phyloP scores from a whole-genome alignment of 176 grass and related monocot species.

The Avena eriantha region DNA sequence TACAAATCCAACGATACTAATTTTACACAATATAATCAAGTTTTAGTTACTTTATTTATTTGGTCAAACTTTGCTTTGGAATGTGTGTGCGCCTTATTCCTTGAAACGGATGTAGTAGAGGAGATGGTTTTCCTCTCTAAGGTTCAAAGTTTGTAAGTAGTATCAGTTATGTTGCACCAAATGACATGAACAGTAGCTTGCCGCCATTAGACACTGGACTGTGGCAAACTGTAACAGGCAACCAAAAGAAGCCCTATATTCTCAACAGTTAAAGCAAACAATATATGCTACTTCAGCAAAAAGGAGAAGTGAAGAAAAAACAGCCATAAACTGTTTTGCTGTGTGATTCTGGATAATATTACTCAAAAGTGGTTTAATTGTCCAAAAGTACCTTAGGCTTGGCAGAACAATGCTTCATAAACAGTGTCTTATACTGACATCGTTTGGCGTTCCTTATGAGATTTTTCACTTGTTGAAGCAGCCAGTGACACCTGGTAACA shows the following conservation, averaged over 20 bases:
- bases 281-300: constrained; percentile 16
- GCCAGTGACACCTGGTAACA: constrained; percentile 43
- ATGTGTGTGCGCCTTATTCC: no score
- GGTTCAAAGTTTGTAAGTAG: neutral
- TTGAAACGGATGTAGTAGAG: neutral
- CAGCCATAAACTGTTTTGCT: neutral
- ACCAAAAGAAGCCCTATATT: neutral
- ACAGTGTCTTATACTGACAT: constrained; percentile 64
- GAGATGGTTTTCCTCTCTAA: neutral
- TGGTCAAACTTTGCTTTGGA: no score
- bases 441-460: constrained; percentile 63
- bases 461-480: constrained; percentile 54
- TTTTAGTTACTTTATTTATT: no score
- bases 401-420: constrained; percentile 60
- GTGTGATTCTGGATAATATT: constrained; percentile 26
- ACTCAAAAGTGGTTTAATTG: constrained; percentile 13
- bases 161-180: constrained; percentile 10
- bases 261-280: neutral
- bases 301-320: constrained; percentile 18
- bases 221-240: neutral
- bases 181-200: neutral
- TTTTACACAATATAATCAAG: no score
- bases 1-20: no score
- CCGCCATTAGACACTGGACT: constrained; percentile 10
- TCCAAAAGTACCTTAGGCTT: constrained; percentile 46